A percentile compares a stretch with the other conserved stretches of the same genome.
Evolutionary conservation across 352 stramenopile species (phyloP).

Genomic region (Phytophthora tubulina): DNA sequence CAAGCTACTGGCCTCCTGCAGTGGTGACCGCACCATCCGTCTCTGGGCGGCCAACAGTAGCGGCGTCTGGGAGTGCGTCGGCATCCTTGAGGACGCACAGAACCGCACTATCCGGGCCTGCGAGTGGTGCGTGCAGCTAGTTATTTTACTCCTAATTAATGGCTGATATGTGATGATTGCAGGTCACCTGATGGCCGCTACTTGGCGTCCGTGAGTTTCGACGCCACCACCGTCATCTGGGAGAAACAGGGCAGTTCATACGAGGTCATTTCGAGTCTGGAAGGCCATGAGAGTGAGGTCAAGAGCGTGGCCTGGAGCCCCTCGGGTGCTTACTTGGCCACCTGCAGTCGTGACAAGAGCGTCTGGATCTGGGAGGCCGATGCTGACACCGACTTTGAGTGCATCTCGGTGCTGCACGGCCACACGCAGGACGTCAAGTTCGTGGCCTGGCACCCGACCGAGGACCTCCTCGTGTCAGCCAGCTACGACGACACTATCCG

Average conservation of each 20-base stretch:
- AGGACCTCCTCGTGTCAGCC: slow-evolving; percentile 86
- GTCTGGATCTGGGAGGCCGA: slow-evolving; percentile 99
- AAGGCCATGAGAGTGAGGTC: slow-evolving; percentile 99
- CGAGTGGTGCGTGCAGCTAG: slow-evolving; percentile 81
- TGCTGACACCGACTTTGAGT: slow-evolving; percentile 97
- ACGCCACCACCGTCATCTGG: slow-evolving; percentile 96
- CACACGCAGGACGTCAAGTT: slow-evolving; percentile 98
- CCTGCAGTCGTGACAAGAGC: slow-evolving; percentile 98
- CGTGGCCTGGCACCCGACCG: slow-evolving; percentile 92
- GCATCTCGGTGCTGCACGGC: slow-evolving; percentile 95
- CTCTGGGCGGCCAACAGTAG: slow-evolving; percentile 74
- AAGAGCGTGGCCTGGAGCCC: slow-evolving; percentile 97
- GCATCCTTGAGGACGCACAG: slow-evolving; percentile 95
- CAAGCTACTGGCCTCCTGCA: slow-evolving; percentile 90
- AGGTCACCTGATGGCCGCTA: slow-evolving; percentile 82
- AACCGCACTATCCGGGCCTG: slow-evolving; percentile 94
- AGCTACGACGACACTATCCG: slow-evolving; percentile 98
- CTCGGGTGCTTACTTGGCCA: slow-evolving; percentile 95
- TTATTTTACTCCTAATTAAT: neutral
- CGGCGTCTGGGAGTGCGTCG: slow-evolving; percentile 89
- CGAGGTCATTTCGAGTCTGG: slow-evolving; percentile 95
- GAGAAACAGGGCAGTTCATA: slow-evolving; percentile 89
- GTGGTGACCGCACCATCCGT: slow-evolving; percentile 90
- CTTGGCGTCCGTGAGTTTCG: slow-evolving; percentile 97
- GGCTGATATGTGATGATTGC: slow-evolving; percentile 8